Conservation (phyloP, 371 early-diverging fungal genomes). For the Haplosporangium sp. region DNA sequence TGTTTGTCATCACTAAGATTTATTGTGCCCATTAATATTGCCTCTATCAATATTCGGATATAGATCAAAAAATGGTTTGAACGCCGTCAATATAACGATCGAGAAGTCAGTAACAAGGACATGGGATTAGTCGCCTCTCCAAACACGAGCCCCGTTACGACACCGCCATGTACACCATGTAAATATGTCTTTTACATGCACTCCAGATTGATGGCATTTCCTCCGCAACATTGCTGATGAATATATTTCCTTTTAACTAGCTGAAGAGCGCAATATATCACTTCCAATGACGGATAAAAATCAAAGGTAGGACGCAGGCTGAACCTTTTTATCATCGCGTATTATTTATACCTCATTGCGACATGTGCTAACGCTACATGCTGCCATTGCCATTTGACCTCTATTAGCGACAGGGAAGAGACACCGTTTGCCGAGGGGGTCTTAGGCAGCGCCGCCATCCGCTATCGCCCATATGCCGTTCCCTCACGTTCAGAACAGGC, state of each 20-base stretch:
- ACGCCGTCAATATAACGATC: conserved; percentile 1
- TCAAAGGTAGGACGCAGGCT: background rate
- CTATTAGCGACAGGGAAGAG: conserved; percentile 9
- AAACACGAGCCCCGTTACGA: conserved; percentile 1
- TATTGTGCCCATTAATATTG: no score
- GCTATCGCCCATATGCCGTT: conserved; percentile 6
- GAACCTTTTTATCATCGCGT: background rate
- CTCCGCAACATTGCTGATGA: conserved; percentile 4
- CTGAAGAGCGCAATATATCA: background rate
- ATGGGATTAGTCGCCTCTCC: background rate
- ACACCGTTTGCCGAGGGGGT: conserved; percentile 22
- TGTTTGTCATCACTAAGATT: no score
- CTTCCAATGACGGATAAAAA: background rate
- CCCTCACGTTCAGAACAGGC: background rate
- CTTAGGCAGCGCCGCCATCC: conserved; percentile 21
- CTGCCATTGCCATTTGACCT: background rate
- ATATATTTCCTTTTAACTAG: background rate
- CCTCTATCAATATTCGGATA: no score
- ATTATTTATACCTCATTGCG: background rate
- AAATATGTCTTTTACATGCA: background rate
- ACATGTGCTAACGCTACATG: background rate
- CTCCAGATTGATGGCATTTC: background rate
- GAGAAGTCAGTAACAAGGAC: background rate
- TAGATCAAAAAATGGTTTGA: conserved; percentile 10
- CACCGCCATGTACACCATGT: conserved; percentile 9